Base-by-base conservation (phyloP, 75 land plant species). In the Cupressus sempervirens region DNA sequence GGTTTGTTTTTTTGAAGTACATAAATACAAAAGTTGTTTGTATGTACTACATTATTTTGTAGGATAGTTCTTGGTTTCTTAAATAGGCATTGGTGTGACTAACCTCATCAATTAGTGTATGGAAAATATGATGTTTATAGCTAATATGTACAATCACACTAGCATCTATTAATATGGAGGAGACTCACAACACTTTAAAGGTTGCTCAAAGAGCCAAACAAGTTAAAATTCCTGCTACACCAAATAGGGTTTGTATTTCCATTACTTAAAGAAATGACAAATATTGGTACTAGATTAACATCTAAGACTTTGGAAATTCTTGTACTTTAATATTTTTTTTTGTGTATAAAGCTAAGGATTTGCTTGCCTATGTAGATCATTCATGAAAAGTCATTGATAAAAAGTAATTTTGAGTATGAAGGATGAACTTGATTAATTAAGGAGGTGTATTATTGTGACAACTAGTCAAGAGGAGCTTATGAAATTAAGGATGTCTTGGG, bases 91-190 rank as follows among this genome's bases (percentile, higher is more conserved):
- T 13, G n/a, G 40, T 79, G 81, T 9, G 13, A 79, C 41, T 18
- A 5, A 23, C 20, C 46, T 3, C 32, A n/a, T 12, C 48, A 45
- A 45, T 40, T 79, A 79, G 45, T 30, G 35, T 43, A 79, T 45
- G 29, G 15, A 43, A 41, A 43, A 45, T 11, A 29, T 41, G 29
- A 41, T n/a, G 81, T 79, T 79, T 90, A 50, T 93, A 96, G 98
- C 98, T 96, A 73, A 96, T 96, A 70, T 96, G 98, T 81, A 96
- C 93, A 9, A 89, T 96, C 56, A 96, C 98, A 43, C 98, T 97
- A 80, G 98, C 98, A 84, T 95, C 98, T 13, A 96, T 94, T 83
- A 96, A 82, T 83, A 89, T 87, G 88, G 98, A 96, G 76, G 98
- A 95, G 84, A 94, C 97, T 23, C 95, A 96, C 75, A 96, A 96